These are phyloP conservation scores for Colletotrichum ledebouriae DNA, from an alignment of 2,329 filamentous ascomycete genomes.

Conservation along the genomic window DNA sequence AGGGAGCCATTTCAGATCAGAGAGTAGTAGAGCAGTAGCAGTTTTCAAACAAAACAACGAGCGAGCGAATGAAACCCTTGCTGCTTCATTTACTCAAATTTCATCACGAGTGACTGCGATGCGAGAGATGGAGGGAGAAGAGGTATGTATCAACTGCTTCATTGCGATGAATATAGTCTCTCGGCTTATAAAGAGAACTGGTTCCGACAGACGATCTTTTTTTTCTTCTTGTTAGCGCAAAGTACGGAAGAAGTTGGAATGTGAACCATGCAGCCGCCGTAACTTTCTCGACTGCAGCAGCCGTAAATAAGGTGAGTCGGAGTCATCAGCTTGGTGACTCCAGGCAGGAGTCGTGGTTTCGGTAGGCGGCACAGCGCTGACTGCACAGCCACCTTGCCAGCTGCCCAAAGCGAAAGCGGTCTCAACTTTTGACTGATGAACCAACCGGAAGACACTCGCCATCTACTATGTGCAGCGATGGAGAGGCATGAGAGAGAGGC, in stretches of 20 bases:
- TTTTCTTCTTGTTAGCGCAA: too few species aligned
- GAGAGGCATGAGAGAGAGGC: constrained; percentile 2
- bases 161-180: neutral
- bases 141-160: neutral
- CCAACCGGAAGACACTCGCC: constrained; percentile 21
- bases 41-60: constrained; percentile 32
- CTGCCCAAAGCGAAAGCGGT: constrained; percentile 28
- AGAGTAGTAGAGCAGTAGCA: neutral
- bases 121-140: neutral
- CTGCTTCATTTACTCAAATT: constrained; percentile 7
- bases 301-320: neutral
- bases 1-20: constrained; percentile 8
- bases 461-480: neutral
- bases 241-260: neutral
- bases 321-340: constrained; percentile 2
- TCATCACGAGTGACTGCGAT: neutral
- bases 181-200: neutral
- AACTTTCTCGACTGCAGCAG: neutral
- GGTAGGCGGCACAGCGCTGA: constrained; percentile 21
- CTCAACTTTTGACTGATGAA: constrained; percentile 24
- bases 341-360: constrained; percentile 11
- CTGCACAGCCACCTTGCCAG: constrained; percentile 8
- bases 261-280: neutral
- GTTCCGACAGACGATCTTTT: neutral
- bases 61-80: constrained; percentile 23